Evolutionary conservation across 2,329 filamentous ascomycete genomes (phyloP).

Genomic region (Ascochyta lentis): DNA sequence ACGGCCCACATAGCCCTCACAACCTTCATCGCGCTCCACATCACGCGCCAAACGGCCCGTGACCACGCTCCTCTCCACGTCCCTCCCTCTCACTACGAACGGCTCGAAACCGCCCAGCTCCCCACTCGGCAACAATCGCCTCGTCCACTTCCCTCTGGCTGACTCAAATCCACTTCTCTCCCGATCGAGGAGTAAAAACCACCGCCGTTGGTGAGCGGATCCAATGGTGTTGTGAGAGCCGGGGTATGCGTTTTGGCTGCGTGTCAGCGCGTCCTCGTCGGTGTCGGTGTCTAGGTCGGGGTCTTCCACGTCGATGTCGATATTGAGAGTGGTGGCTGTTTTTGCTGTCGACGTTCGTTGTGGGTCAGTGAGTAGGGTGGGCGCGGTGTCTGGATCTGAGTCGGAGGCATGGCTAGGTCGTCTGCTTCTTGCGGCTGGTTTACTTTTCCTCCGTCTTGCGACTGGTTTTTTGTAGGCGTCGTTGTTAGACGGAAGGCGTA

Average conservation of each 20-base stretch:
- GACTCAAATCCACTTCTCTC: constrained; percentile 62
- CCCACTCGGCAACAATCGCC: not conserved
- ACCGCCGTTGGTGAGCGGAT: constrained; percentile 70
- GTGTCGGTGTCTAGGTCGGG: constrained; percentile 53
- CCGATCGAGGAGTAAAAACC: constrained; percentile 71
- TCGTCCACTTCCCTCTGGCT: constrained; percentile 8
- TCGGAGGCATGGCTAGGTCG: not conserved
- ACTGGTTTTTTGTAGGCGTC: constrained; percentile 32
- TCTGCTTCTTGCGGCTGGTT: not conserved
- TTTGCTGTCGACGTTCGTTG: no score
- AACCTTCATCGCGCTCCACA: constrained; percentile 67
- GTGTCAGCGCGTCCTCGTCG: constrained; percentile 50
- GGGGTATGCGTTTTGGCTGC: constrained; percentile 68
- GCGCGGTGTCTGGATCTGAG: not conserved
- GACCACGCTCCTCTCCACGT: constrained; percentile 69
- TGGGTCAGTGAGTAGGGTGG: no score
- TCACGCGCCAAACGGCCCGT: constrained; percentile 67
- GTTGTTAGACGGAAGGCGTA: constrained; percentile 49
- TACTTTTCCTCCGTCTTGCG: constrained; percentile 20
- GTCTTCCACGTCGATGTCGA: no score
- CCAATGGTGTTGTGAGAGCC: constrained; percentile 70
- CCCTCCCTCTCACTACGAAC: constrained; percentile 67
- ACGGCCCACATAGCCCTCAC: constrained; percentile 62
- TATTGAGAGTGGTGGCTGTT: no score
- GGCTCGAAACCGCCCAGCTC: constrained; percentile 56